Conservation (phyloP, 2,329 filamentous ascomycete species). For the Coleophoma cylindrospora region DNA sequence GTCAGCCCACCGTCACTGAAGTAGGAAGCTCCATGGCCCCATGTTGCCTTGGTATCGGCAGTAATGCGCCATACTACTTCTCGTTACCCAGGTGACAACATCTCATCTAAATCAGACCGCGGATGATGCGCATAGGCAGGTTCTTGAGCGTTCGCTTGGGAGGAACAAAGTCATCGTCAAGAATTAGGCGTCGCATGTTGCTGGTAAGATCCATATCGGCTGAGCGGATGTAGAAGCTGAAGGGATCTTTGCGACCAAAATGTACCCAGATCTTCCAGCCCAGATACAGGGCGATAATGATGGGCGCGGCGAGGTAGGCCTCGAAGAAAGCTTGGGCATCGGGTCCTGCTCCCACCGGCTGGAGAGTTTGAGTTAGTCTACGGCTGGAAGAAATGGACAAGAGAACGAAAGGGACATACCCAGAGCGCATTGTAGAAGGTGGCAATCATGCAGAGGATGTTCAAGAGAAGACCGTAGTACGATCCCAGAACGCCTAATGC, state of each 20-base stretch:
- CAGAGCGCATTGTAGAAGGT: constrained; percentile 27
- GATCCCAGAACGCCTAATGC: constrained; percentile 56
- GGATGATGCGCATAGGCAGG: constrained; percentile 29
- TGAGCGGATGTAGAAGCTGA: constrained; percentile 4
- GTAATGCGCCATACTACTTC: no score
- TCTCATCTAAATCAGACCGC: constrained; percentile 28
- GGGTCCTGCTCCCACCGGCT: constrained; percentile 40
- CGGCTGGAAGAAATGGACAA: constrained; percentile 40
- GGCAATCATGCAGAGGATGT: constrained; percentile 62
- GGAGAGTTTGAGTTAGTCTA: not conserved
- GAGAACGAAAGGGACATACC: constrained; percentile 16
- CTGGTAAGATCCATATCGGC: constrained; percentile 15
- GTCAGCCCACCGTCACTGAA: no score
- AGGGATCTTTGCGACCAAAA: not conserved
- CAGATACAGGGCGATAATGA: constrained; percentile 51
- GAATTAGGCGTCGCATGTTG: constrained; percentile 6
- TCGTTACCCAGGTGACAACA: no score
- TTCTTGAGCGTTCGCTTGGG: constrained; percentile 30
- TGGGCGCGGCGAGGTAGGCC: constrained; percentile 46
- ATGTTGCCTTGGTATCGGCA: no score
- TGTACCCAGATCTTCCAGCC: constrained; percentile 36
- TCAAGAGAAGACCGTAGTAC: constrained; percentile 62
- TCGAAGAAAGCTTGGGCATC: constrained; percentile 51
- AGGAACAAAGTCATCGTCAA: constrained; percentile 23
- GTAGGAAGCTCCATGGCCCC: no score